A percentile compares a stretch with the other conserved stretches of the same genome.
These are phyloP conservation scores for Mycosphaerelloides madeirae DNA, from an alignment of 2,329 filamentous ascomycete genomes.

Conservation along the genomic window DNA sequence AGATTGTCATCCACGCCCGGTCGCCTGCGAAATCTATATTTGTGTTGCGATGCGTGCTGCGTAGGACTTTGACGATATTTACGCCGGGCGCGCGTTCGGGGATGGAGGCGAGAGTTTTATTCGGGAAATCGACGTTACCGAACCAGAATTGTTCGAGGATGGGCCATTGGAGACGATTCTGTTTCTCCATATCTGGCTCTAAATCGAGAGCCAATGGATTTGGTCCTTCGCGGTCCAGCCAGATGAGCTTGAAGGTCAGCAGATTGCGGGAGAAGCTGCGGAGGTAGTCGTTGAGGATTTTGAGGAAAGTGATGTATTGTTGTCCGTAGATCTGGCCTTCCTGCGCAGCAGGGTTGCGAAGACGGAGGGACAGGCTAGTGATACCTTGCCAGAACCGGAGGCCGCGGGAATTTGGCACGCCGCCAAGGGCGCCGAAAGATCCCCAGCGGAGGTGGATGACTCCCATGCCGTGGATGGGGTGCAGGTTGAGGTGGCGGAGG, in stretches of 20 bases:
- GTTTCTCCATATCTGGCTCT: constrained; percentile 13
- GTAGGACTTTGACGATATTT: constrained; percentile 13
- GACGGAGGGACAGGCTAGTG: constrained; percentile 24
- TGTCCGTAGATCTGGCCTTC: constrained; percentile 11
- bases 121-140: constrained; percentile 20
- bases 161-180: constrained; percentile 18
- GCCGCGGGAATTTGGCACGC: not conserved
- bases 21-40: no score
- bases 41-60: constrained; percentile 6
- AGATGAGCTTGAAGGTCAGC: constrained; percentile 27
- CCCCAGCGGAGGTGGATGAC: constrained; percentile 33
- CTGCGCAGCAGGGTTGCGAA: constrained; percentile 21
- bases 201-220: constrained; percentile 26
- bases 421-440: constrained; percentile 23
- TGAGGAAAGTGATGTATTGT: constrained; percentile 27
- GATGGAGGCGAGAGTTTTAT: constrained; percentile 9
- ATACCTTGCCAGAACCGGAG: constrained; percentile 25
- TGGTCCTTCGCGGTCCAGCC: constrained; percentile 28
- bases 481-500: constrained; percentile 21
- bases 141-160: constrained; percentile 23
- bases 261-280: constrained; percentile 27
- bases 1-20: no score
- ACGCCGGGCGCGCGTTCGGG: constrained; percentile 8
- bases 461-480: constrained; percentile 29
- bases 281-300: constrained; percentile 30